A percentile compares a stretch with the other conserved stretches of the same genome.
These are phyloP conservation scores for Endocalyx cinctus DNA, from an alignment of 2,329 filamentous ascomycete genomes.

Conservation along the genomic window DNA sequence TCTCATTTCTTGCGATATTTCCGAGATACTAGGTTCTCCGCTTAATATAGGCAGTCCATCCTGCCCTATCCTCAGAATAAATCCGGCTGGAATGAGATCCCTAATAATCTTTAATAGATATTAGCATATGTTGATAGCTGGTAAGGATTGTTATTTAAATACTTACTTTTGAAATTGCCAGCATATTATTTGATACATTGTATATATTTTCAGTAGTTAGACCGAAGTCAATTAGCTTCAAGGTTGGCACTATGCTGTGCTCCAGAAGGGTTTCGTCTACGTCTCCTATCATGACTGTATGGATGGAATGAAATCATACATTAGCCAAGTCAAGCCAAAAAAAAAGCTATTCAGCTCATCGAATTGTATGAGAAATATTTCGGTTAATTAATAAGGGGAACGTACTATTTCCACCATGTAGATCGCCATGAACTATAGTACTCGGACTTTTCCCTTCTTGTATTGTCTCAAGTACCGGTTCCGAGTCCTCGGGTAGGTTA, in stretches of 20 bases:
- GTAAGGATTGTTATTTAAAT: not conserved
- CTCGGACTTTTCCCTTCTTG: not conserved
- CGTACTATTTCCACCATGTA: conserved; percentile 8
- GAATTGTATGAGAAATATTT: no score
- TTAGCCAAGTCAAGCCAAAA: not conserved
- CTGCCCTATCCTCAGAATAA: no score
- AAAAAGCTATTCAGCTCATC: no score
- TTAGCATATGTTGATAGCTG: no score
- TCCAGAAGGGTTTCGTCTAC: conserved; percentile 3
- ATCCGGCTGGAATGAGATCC: no score
- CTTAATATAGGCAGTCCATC: no score
- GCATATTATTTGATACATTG: not conserved
- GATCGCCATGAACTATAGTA: conserved; percentile 2
- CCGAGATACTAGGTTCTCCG: no score
- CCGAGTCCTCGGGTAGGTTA: not conserved
- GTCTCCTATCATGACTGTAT: conserved; percentile 6
- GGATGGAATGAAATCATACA: not conserved
- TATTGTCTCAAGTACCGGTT: conserved; percentile 4
- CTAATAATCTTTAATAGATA: no score
- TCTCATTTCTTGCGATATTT: no score
- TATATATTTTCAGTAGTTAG: not conserved
- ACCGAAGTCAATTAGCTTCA: conserved; percentile 13
- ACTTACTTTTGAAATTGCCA: not conserved
- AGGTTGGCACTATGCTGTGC: conserved; percentile 5
- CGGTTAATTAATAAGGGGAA: no score